These are phyloP conservation scores for Tulasnella sp. DNA, from an alignment of 768 basidiomycete genomes.

Conservation along the genomic window DNA sequence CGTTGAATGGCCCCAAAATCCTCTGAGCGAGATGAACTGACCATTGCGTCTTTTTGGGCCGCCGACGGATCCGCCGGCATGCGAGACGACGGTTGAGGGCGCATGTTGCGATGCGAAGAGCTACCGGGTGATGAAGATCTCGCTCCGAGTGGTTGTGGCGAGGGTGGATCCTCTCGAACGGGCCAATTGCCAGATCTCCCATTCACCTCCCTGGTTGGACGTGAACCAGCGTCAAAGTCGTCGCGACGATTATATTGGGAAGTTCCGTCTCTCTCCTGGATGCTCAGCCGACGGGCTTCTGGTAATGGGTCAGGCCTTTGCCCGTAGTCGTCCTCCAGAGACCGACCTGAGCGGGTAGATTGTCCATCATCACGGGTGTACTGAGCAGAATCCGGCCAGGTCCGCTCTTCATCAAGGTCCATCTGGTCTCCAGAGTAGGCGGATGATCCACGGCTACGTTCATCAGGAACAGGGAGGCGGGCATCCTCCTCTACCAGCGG, in stretches of 20 bases:
- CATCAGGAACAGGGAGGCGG: not conserved
- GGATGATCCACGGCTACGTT: not conserved
- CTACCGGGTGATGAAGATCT: too few species aligned
- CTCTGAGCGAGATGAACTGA: not conserved
- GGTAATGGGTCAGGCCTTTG: not conserved
- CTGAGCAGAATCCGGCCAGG: not conserved
- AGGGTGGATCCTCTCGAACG: too few species aligned
- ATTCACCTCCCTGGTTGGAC: not conserved
- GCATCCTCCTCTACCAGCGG: not conserved
- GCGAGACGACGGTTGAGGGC: not conserved
- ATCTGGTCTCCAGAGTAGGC: not conserved
- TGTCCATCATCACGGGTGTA: not conserved
- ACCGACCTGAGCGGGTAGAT: not conserved
- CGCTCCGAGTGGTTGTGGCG: too few species aligned
- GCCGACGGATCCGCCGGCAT: not conserved
- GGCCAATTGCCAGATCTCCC: too few species aligned
- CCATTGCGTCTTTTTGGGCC: not conserved
- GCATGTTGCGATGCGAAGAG: too few species aligned
- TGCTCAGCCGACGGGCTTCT: not conserved
- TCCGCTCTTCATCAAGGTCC: not conserved
- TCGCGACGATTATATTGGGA: not conserved
- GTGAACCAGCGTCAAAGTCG: not conserved
- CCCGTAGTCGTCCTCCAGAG: not conserved
- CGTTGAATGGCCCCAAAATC: not conserved
- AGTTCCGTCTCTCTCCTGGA: not conserved